Base-by-base conservation (phyloP, 140 eudicot species). In the Senecio squalidus region DNA sequence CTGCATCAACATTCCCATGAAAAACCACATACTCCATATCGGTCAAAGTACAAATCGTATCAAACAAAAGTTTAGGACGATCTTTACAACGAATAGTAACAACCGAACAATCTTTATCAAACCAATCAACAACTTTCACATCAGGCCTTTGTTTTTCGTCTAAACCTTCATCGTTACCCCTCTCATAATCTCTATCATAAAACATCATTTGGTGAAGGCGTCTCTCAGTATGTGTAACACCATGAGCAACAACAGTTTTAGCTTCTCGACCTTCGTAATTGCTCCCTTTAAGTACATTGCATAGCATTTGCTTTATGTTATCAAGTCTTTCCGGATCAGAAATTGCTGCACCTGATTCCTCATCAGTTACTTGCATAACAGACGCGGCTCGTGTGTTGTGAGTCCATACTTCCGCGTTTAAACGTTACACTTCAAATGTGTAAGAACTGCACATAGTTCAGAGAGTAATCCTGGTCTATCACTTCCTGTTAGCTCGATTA, bases 171-270 rank as follows among this genome's bases (percentile, higher is more conserved):
- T 6, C 14, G 5, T 8, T 30, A 2, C 9, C 43, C 13, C 60
- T 29, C 25, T 15, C 43, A 10, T 28, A 54, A 16, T 29, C 60
- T n/a, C 43, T 1, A 9, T 54, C 60, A 4, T 17, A 41, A 54
- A 54, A 6, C 60, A 54, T 54, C 60, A 54, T 54, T 25, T 54
- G 60, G 17, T 54, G 60, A 23, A 54, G n/a, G 41, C 60, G 23
- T 9, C 60, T 15, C 21, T 54, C 44, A 2, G 60, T 29, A 43
- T 54, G 60, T 20, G 31, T 17, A 3, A 16, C 43, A n/a, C 25
- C 26, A 16, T 16, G 6, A 6, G 41, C n/a, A 25, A 54, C 25
- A 14, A 54, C 41, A 3, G 31, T 16, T 2, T 15, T 54, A 16
- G 29, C 54, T 47, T 22, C 54, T 22, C 54, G 11, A 22, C 28